A percentile compares a stretch with the other conserved stretches of the same genome.
Evolutionary conservation across 768 basidiomycete species (phyloP).

Genomic region (Strobilomyces dryophilus): DNA sequence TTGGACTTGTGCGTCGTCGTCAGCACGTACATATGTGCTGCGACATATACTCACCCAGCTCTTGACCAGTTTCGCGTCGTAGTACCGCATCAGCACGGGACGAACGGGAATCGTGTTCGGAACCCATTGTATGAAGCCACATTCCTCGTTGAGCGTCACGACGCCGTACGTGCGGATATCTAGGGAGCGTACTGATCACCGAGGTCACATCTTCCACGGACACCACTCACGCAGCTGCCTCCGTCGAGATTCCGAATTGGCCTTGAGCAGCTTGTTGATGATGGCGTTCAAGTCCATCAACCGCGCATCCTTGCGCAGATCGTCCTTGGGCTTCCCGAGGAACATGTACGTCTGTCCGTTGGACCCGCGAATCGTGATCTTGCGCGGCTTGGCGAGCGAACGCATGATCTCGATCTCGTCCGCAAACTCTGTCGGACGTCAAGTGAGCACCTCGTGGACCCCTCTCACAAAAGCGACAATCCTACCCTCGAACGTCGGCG

Average conservation of each 20-base stretch:
- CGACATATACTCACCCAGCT: constrained; percentile 40
- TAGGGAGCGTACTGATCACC: background rate
- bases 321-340: constrained; percentile 95
- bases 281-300: constrained; percentile 98
- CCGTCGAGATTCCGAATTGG: constrained; percentile 88
- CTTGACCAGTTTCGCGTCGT: constrained; percentile 48
- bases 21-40: background rate
- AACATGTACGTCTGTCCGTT: constrained; percentile 87
- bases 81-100: constrained; percentile 63
- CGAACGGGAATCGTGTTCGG: constrained; percentile 86
- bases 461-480: background rate
- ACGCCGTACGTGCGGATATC: constrained; percentile 98
- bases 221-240: constrained; percentile 74
- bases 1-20: constrained; percentile 29
- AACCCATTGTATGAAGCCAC: constrained; percentile 98
- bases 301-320: constrained; percentile 93
- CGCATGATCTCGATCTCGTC: constrained; percentile 90
- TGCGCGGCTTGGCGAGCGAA: constrained; percentile 87
- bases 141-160: constrained; percentile 95
- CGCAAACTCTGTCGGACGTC: constrained; percentile 50
- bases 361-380: constrained; percentile 78
- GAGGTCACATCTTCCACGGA: background rate
- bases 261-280: constrained; percentile 93
- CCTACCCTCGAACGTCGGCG: constrained; percentile 70
- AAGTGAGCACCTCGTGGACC: background rate